A percentile compares a stretch with the other conserved stretches of the same genome.
These are phyloP conservation scores for Fusarium sp. DNA, from an alignment of 2,329 filamentous ascomycete species.

Conservation along the genomic window DNA sequence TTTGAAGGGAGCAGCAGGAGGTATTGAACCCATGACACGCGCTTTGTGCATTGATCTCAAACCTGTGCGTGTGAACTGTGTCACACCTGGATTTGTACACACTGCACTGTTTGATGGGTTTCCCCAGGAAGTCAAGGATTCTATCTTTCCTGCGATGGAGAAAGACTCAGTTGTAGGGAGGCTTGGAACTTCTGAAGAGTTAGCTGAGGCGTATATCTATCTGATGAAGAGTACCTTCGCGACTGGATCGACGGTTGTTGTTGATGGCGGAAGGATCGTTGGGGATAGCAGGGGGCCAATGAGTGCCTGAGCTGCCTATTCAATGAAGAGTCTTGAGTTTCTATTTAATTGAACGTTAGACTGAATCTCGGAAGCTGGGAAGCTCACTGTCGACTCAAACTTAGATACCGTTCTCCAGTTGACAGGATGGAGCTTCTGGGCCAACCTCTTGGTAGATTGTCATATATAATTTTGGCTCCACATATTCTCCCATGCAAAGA, in stretches of 20 bases:
- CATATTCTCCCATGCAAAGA: no score
- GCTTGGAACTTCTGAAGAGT: not conserved
- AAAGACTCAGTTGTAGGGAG: not conserved
- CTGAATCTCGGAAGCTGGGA: no score
- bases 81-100: not conserved
- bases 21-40: not conserved
- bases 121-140: not conserved
- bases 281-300: not conserved
- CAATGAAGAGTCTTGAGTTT: not conserved
- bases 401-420: no score
- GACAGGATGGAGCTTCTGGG: no score
- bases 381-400: no score
- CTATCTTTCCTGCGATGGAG: not conserved
- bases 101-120: not conserved
- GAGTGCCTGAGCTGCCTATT: no score
- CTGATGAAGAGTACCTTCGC: conserved; percentile 4
- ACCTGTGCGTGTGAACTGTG: not conserved
- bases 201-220: not conserved
- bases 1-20: rapidly evolving
- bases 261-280: not conserved
- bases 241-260: not conserved
- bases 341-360: no score
- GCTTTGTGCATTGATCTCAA: not conserved
- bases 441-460: no score
- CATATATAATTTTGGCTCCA: no score